A percentile compares a stretch with the other conserved stretches of the same genome.
Conservation (phyloP, 805 yeast genomes). For the Candida ulmi region DNA sequence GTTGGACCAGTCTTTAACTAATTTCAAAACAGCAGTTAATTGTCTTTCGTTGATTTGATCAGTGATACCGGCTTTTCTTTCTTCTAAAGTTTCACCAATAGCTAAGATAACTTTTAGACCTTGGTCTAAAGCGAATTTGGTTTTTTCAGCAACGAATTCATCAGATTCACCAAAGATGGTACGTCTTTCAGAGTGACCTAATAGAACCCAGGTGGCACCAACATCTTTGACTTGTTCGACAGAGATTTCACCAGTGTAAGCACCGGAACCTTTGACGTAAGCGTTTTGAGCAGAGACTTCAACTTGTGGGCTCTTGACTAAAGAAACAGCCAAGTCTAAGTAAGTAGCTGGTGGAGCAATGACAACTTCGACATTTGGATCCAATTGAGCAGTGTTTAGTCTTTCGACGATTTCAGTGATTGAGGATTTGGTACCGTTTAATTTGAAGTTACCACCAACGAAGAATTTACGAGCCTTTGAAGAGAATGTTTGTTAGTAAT, state of each 20-base stretch:
- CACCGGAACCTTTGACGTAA: constrained; percentile 85
- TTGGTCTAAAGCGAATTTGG: constrained; percentile 85
- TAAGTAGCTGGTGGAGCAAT: constrained; percentile 96
- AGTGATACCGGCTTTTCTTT: constrained; percentile 86
- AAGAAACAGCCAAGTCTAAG: constrained; percentile 67
- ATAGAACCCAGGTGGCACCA: constrained; percentile 90
- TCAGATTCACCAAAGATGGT: constrained; percentile 86
- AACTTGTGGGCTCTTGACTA: constrained; percentile 66
- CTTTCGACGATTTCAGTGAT: constrained; percentile 77
- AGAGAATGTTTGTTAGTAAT: no score
- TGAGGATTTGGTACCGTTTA: constrained; percentile 91
- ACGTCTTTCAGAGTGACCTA: constrained; percentile 99
- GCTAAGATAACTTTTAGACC: constrained; percentile 92
- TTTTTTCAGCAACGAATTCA: constrained; percentile 88
- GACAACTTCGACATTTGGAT: constrained; percentile 83
- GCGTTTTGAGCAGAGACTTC: constrained; percentile 89
- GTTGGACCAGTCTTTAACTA: constrained; percentile 82
- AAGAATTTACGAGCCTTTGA: constrained; percentile 85
- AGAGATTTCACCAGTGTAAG: constrained; percentile 96
- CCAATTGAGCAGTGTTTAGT: constrained; percentile 74
- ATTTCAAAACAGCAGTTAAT: constrained; percentile 79
- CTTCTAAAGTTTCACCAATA: constrained; percentile 96
- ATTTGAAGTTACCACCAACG: constrained; percentile 99
- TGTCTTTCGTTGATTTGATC: constrained; percentile 84
- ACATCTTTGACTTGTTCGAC: constrained; percentile 85